Evolutionary conservation across 495 filamentous ascomycete species (phyloP), one percentile per base, ranked within the genome.

Genomic region (Pseudevernia furfuracea): DNA sequence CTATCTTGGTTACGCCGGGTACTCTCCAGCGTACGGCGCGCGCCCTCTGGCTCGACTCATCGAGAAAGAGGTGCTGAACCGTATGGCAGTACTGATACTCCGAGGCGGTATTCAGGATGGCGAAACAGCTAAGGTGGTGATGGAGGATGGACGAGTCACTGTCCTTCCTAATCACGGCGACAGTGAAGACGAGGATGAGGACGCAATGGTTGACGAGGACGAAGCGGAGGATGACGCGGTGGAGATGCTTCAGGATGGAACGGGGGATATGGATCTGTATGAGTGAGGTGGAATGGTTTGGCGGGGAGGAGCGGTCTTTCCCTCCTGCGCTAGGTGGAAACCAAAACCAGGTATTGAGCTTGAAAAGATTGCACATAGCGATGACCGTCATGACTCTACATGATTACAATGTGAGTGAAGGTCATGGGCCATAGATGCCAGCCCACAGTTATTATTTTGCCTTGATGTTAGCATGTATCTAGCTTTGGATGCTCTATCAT

Each of bases 51-150:
- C 85, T 44, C 82, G 94, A 43, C 82, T 98, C 67, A 95, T 98
- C 66, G 93, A 98, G 78, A 90, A 91, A 75, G 94, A 98, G 74
- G 89, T 98, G 37, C 84, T 98, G 66, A 98, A 98, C 74, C 87
- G 87, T 39, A 77, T 98, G 61, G 94, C 94, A 0, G 87, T 98
- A 32, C 80, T 96, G 61, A 90, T 98, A 59, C 83, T 98, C 19
- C 82, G 91, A 39, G 92, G 92, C 59, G 84, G 81, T 48, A 87
- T 98, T 72, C 82, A 80, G 68, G 92, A 98, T 71, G 91, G 92
- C 30, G 94, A 98, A 76, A 71, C 74, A 4, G 94, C 93, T 4
- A 78, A 81, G 30, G 90, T 97, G 43, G 84, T 89, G 41, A 77
- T 97, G 71, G 84, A 85, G 59, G 81, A 89, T 65, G 87, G 87